A percentile compares a stretch with the other conserved stretches of the same genome.
phyloP scores from a whole-genome alignment of 148 eudicot species.

The Vaccinium corymbosum region DNA sequence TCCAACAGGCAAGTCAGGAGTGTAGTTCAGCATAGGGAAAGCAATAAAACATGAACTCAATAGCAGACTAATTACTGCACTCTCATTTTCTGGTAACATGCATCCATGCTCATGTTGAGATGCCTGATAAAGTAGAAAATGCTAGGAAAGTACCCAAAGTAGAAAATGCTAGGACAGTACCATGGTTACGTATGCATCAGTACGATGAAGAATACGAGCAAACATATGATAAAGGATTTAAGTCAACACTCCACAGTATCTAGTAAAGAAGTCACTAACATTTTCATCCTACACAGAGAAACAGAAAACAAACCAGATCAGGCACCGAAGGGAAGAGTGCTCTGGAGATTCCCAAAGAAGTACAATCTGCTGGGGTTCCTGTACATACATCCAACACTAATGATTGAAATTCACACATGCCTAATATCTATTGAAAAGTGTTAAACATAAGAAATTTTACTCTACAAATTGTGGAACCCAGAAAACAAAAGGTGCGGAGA shows the following conservation, averaged over 20 bases:
- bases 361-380: conserved; percentile 98
- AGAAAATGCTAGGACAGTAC: conserved; percentile 9
- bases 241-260: not conserved
- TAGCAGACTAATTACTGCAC: not conserved
- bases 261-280: not conserved
- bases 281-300: conserved; percentile 9
- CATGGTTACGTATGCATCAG: not conserved
- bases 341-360: conserved; percentile 77
- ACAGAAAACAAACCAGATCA: conserved; percentile 60
- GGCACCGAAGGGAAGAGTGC: conserved; percentile 67
- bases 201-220: not conserved
- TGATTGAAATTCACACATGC: not conserved
- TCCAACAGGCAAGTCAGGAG: not conserved
- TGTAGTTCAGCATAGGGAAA: not conserved
- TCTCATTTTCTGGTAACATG: not conserved
- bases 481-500: not conserved
- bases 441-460: not conserved
- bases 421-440: not conserved
- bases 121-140: conserved; percentile 11
- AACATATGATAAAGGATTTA: not conserved
- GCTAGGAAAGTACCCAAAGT: not conserved
- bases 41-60: conserved; percentile 1
- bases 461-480: not conserved
- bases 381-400: conserved; percentile 26
- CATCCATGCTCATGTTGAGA: not conserved